Base-by-base conservation (phyloP, 2,329 filamentous ascomycete genomes). In the Emergomyces pasteurianus region DNA sequence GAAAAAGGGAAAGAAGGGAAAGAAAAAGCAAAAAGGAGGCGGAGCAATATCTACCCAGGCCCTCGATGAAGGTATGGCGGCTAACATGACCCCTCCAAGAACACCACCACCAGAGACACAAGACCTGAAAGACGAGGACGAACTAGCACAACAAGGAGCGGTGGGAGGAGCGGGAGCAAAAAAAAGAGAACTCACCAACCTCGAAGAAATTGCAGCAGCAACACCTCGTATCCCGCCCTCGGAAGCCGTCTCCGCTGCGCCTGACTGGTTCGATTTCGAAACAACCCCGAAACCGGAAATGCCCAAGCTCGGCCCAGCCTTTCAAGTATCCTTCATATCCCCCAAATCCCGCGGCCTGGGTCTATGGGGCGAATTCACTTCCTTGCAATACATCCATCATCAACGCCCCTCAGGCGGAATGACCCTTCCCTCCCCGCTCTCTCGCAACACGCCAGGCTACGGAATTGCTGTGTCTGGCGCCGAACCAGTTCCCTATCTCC, bases 301-400 rank as follows among this genome's bases (percentile, higher is more conserved):
- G 60, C 38, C 47, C 52, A 49, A 53, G 53, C 12, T 52, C 60
- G 50, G 50, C 61, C 31, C 62, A 56, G 52, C 72, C 60, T 69
- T 70, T 58, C 73, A 74, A 58, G 65, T 68, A 42, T 68, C 68
- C 47, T 67, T 69, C 2, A 64, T 67, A 3, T 62, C 63, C 28
- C 66, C 67, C 14, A 68, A 69, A 47, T 69, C 68, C 28, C 67
- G 67, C 14, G 72, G 71, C 6, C 66, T 68, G n/a, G 72, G 65
- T 47, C 65, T 74, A 9, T 76, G 73, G 73, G 74, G 74, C 28
- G 72, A 75, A 55, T 76, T 76, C 60, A 63, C 67, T 1, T 64
- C 66, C 23, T 67, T 76, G 18, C 68, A 74, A 58, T 75, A 75
- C 60, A 64, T 66, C 46, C 69, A 72, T 28, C 69, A 68, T 34